phyloP scores from a whole-genome alignment of 2,329 filamentous ascomycete genomes.

The Tolypocladium endophyticum region DNA sequence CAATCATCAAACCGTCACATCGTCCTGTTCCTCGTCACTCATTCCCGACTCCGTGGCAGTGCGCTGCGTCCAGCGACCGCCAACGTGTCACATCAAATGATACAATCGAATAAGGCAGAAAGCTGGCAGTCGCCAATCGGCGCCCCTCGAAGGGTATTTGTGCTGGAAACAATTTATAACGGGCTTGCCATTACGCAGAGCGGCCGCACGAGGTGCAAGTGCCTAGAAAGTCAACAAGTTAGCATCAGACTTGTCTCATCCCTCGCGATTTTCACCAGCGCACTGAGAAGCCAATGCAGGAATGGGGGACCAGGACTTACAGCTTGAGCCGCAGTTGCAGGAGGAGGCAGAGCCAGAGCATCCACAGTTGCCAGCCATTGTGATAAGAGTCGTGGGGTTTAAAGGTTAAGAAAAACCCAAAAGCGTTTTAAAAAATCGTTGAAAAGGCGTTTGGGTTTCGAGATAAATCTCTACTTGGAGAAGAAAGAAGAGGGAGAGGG shows the following conservation, averaged over 20 bases:
- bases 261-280: background rate
- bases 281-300: background rate
- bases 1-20: background rate
- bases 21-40: background rate
- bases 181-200: background rate
- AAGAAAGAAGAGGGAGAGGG: slow-evolving; percentile 1
- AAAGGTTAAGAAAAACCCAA: slow-evolving; percentile 5
- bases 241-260: slow-evolving; percentile 1
- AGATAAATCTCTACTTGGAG: slow-evolving; percentile 8
- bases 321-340: slow-evolving; percentile 26
- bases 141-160: background rate
- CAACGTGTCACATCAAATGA: background rate
- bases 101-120: background rate
- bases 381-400: slow-evolving; percentile 8
- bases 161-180: slow-evolving; percentile 1
- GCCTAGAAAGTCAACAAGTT: slow-evolving; percentile 11
- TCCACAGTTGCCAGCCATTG: slow-evolving; percentile 26
- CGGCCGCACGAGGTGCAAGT: slow-evolving; percentile 18
- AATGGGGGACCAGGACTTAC: slow-evolving; percentile 13
- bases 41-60: background rate
- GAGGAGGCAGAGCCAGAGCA: slow-evolving; percentile 22
- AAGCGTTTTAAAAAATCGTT: background rate
- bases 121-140: background rate
- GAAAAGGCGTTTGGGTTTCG: slow-evolving; percentile 2
- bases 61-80: background rate